Evolutionary conservation across 2,329 filamentous ascomycete species (phyloP), one percentile per base, ranked within the genome.

Genomic region (Hypoxylon rubiginosum): DNA sequence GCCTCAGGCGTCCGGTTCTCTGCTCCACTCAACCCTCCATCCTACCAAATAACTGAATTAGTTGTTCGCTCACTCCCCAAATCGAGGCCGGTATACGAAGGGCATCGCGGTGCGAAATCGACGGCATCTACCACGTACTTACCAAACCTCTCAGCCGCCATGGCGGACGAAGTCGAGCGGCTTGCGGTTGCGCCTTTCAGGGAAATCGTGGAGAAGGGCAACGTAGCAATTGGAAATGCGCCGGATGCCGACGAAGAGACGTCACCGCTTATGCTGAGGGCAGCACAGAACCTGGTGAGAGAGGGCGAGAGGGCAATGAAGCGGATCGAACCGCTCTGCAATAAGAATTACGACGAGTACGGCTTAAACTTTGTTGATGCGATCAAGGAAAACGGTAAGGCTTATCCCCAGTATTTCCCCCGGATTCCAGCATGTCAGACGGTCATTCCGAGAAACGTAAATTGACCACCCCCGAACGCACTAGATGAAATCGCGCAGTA

Each of bases 381-480:
- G 5, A 78, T 88, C 26, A 85, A 84, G 67, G 85, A 86, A 56
- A 84, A 86, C 66, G 83, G 86, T 88, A 77, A 71, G 81, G 67
- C 28, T 46, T 32, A 13, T 46, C 58, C 41, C 36, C 32, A 53
- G 24, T 15, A 3, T 36, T 32, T 34, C 46, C 50, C 34, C 34
- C 9, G 15, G 34, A 51, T 52, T 62, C 19, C 28, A 52, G 32
- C 50, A 8, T 17, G 46, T 57, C 58, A 52, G 39, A 43, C 39
- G 39, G 39, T 19, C 39, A 43, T 8, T 62, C 61, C 48, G 45
- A 59, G 56, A 53, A 28, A 51, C 32, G 15, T 48, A 28, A 65
- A 36, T 67, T 70, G 46, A 61, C 68, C 46, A 62, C 36, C 15
- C 17, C 15, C 28, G 21, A 50, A 46, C 32, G 34, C 9, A 17